Evolutionary conservation across 352 stramenopile genomes (phyloP).

Genomic region (Plasmopara viticola): DNA sequence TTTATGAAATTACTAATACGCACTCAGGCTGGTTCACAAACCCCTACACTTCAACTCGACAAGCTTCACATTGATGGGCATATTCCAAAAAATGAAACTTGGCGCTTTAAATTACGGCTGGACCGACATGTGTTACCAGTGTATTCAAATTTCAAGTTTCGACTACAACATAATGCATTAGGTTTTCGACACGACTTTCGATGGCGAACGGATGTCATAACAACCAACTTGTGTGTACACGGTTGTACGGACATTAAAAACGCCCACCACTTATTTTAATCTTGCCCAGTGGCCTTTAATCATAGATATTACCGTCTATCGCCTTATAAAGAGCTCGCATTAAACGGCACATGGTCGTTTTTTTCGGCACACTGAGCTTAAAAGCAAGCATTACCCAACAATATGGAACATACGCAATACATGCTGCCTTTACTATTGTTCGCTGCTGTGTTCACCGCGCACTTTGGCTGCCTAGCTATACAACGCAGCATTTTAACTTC

Average conservation of each 20-base stretch:
- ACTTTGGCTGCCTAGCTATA: slow-evolving; percentile 8
- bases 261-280: slow-evolving; percentile 9
- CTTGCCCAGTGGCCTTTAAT: not conserved
- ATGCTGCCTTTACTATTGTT: slow-evolving; percentile 3
- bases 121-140: slow-evolving; percentile 8
- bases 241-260: slow-evolving; percentile 9
- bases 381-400: not conserved
- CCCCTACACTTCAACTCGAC: not conserved
- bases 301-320: slow-evolving; percentile 3
- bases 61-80: not conserved
- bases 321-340: slow-evolving; percentile 1
- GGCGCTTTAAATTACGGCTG: not conserved
- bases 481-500: slow-evolving; percentile 3
- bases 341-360: not conserved
- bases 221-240: slow-evolving; percentile 3
- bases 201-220: not conserved
- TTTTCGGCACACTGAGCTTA: not conserved
- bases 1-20: no score
- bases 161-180: slow-evolving; percentile 12
- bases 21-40: slow-evolving; percentile 4
- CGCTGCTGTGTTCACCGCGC: slow-evolving; percentile 3
- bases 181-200: slow-evolving; percentile 13
- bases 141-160: slow-evolving; percentile 12
- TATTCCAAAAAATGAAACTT: not conserved
- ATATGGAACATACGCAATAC: slow-evolving; percentile 2